Percentiles rank a stretch among this genome's conserved stretches.
These are phyloP conservation scores for Lentinula raphanica DNA, from an alignment of 768 basidiomycete species.

Conservation along the genomic window DNA sequence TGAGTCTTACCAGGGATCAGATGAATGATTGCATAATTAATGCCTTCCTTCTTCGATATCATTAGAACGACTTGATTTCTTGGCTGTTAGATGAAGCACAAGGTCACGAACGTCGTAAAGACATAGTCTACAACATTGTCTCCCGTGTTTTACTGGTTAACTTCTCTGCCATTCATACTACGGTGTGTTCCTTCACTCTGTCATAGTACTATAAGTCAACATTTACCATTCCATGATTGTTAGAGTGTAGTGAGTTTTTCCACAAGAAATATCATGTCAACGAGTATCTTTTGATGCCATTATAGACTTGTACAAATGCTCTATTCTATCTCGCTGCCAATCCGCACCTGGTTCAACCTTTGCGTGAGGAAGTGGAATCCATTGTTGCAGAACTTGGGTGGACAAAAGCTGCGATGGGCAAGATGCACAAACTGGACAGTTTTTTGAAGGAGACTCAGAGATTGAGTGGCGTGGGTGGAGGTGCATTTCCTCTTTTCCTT, in stretches of 20 bases:
- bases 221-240: too few relatives aligned
- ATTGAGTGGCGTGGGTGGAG: constrained; percentile 19
- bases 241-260: not conserved
- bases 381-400: constrained; percentile 29
- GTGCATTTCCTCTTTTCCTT: constrained; percentile 12
- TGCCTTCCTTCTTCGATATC: not conserved
- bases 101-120: constrained; percentile 16
- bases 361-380: constrained; percentile 28
- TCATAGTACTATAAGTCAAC: too few relatives aligned
- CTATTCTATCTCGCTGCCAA: constrained; percentile 24
- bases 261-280: not conserved
- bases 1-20: constrained; percentile 11
- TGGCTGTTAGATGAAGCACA: constrained; percentile 20
- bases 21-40: not conserved
- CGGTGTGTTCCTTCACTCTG: not conserved
- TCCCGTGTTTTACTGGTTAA: constrained; percentile 32
- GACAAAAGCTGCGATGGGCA: constrained; percentile 34
- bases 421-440: constrained; percentile 40
- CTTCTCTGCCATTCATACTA: constrained; percentile 37
- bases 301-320: constrained; percentile 22
- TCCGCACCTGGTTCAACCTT: constrained; percentile 22
- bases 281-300: too few relatives aligned
- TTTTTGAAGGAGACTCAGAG: constrained; percentile 39
- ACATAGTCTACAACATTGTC: constrained; percentile 16
- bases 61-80: constrained; percentile 2